These are phyloP conservation scores for Botrytis fabae DNA, from an alignment of 2,329 filamentous ascomycete species.

Conservation along the genomic window DNA sequence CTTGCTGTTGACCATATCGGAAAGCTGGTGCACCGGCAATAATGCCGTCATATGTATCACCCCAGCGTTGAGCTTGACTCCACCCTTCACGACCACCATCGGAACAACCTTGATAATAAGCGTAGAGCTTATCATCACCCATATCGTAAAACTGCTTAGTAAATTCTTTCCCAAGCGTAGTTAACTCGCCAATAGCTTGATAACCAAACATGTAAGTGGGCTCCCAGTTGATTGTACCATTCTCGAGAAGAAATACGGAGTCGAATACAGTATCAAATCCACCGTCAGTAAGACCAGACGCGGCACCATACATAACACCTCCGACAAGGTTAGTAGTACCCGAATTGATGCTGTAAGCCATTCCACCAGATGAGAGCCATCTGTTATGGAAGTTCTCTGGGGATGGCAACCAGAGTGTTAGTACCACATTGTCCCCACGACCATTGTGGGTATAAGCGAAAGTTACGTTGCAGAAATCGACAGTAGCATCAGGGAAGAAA, in stretches of 20 bases:
- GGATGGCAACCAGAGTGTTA: too few species aligned
- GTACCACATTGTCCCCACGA: too few species aligned
- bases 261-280: slow-evolving; percentile 48
- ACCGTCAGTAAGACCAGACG: slow-evolving; percentile 50
- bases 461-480: background rate
- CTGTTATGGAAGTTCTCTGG: too few species aligned
- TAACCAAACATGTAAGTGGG: slow-evolving; percentile 45
- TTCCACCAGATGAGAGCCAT: too few species aligned
- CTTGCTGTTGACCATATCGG: slow-evolving; percentile 49
- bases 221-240: slow-evolving; percentile 44
- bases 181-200: slow-evolving; percentile 43
- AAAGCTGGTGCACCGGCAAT: slow-evolving; percentile 50
- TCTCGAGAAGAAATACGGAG: slow-evolving; percentile 42
- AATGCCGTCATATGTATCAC: slow-evolving; percentile 47
- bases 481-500: background rate
- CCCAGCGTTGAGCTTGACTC: slow-evolving; percentile 46
- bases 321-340: too few species aligned
- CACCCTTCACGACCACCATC: slow-evolving; percentile 52
- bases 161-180: slow-evolving; percentile 46
- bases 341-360: too few species aligned
- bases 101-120: slow-evolving; percentile 45
- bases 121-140: slow-evolving; percentile 26
- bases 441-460: background rate
- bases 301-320: slow-evolving; percentile 44
- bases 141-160: slow-evolving; percentile 46